Evolutionary conservation across 305 asterid species (phyloP), one percentile per base, ranked within the genome.

Genomic region (Euphrasia arctica): DNA sequence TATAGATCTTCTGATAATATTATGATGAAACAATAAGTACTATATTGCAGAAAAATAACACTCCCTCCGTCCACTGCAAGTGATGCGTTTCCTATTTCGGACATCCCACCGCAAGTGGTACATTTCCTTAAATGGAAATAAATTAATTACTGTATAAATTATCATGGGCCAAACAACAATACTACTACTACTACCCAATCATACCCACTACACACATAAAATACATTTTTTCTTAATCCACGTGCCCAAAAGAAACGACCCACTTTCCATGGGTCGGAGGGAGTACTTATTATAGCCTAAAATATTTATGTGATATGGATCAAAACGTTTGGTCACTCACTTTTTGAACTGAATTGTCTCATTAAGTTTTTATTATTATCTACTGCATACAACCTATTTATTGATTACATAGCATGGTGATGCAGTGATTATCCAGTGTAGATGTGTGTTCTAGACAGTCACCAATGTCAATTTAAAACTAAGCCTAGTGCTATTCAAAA

Each of bases 31-130:
- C 22, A 55, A 54, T 72, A 55, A 41, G 25, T 39, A 22, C 55
- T 50, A 41, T 48, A 36, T 43, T 60, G 60, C 52, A 72, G 27
- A 51, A 34, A 65, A 32, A 22, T 14, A 5, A 60, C 45, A 32
- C 42, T 18, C 22, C 22, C 22, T 18, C 22, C 22, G 22, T 18
- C 22, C 22, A 18, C 22, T 18, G 22, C 22, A 18, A 18, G 22
- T 18, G 22, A 18, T 18, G 22, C 22, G 22, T 18, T 18, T 18
- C 22, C 22, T 18, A 18, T 18, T 18, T 18, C 22, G 22, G 22
- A 18, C 22, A 18, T 18, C 22, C 22, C 22, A 18, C 22, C 22
- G 22, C 22, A 18, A 18, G 22, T 18, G 22, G 22, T 18, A 18
- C 22, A 18, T 18, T 18, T 18, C 22, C 22, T 18, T 18, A 18